phyloP scores from a whole-genome alignment of 495 filamentous ascomycete genomes.

The Choiromyces venosus region DNA sequence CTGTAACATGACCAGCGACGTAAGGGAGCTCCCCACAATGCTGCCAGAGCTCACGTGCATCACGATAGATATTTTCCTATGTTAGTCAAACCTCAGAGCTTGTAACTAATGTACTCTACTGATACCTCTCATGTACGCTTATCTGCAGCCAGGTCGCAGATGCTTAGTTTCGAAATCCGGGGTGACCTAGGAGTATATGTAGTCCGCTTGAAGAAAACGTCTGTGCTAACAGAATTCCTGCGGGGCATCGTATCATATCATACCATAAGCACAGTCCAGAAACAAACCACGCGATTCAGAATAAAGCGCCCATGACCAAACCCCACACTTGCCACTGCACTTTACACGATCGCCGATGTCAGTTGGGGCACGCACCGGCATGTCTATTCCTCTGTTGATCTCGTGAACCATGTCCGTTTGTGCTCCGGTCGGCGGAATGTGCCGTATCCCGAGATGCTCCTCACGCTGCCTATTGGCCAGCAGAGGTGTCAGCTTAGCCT shows the following conservation, averaged over 20 bases:
- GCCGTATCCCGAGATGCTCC: not conserved
- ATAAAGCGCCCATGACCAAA: not conserved
- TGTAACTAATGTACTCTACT: not conserved
- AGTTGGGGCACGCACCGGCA: not conserved
- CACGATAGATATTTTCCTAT: not conserved
- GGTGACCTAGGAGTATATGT: not conserved
- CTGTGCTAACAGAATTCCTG: not conserved
- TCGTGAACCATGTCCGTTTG: not conserved
- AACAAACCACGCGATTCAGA: not conserved
- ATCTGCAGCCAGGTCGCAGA: not conserved
- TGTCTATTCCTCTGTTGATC: not conserved
- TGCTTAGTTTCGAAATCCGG: not conserved
- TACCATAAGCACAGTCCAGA: not conserved
- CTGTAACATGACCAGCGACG: not conserved
- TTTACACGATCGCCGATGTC: not conserved
- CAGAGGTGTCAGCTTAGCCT: not conserved
- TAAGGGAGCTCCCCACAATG: not conserved
- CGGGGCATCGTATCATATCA: slow-evolving; percentile 2
- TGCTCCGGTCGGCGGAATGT: not conserved
- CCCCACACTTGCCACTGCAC: not conserved
- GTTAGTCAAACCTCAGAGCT: not conserved
- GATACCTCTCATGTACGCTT: not conserved
- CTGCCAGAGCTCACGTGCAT: not conserved
- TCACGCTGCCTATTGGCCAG: not conserved
- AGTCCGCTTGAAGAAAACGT: not conserved